Percentiles rank a stretch among this genome's conserved stretches.
Evolutionary conservation across 208 protist genomes (phyloP).

Genomic region (Trypanosoma grayi): DNA sequence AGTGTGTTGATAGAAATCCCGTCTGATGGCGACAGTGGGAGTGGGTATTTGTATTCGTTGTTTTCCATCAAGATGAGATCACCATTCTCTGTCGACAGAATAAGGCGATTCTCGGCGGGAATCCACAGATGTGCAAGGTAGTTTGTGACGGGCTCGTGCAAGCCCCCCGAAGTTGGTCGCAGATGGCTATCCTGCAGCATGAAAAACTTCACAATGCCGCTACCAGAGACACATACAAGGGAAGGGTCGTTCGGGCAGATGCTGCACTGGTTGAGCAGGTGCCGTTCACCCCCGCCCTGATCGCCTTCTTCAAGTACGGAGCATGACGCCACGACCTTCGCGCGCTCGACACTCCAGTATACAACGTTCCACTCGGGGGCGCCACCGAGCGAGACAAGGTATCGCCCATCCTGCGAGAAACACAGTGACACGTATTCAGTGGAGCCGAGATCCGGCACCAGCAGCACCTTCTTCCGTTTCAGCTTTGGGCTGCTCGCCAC

Average conservation of each 20-base stretch:
- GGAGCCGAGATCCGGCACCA: conserved; percentile 80
- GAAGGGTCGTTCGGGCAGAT: conserved; percentile 88
- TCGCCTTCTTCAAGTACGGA: conserved; percentile 51
- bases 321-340: conserved; percentile 75
- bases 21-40: conserved; percentile 86
- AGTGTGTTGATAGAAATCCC: conserved; percentile 88
- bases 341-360: conserved; percentile 92
- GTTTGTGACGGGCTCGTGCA: conserved; percentile 73
- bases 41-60: conserved; percentile 81
- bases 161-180: conserved; percentile 45
- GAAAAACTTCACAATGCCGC: conserved; percentile 89
- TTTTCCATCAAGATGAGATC: conserved; percentile 94
- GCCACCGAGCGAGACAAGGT: conserved; percentile 86
- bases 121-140: conserved; percentile 95
- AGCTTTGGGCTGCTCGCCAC: conserved; percentile 68
- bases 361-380: conserved; percentile 93
- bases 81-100: conserved; percentile 92
- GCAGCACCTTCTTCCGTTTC: conserved; percentile 80
- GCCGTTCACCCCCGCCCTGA: conserved; percentile 36
- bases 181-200: conserved; percentile 75
- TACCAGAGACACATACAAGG: conserved; percentile 92
- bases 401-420: conserved; percentile 90
- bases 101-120: conserved; percentile 73
- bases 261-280: conserved; percentile 86
- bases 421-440: conserved; percentile 85